phyloP scores from a whole-genome alignment of 2,329 filamentous ascomycete genomes.

The Sporothrix curviconia region DNA sequence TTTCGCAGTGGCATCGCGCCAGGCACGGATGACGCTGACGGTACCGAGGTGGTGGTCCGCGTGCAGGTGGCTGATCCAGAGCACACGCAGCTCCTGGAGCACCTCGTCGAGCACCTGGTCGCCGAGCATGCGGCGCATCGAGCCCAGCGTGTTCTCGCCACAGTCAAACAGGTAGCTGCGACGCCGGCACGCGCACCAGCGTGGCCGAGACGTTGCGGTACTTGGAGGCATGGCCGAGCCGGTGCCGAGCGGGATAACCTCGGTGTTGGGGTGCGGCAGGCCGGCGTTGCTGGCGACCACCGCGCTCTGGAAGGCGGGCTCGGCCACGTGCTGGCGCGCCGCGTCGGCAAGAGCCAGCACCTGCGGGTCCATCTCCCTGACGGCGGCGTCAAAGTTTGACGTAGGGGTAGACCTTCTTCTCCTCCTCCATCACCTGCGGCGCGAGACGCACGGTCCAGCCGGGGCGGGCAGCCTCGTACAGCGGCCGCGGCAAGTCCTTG shows the following conservation, averaged over 20 bases:
- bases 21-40: slow-evolving; percentile 72
- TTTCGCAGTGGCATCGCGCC: slow-evolving; percentile 53
- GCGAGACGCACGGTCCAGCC: slow-evolving; percentile 43
- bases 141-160: slow-evolving; percentile 87
- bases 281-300: slow-evolving; percentile 51
- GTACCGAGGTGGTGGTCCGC: slow-evolving; percentile 93
- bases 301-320: slow-evolving; percentile 40
- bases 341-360: slow-evolving; percentile 48
- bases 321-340: slow-evolving; percentile 37
- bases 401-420: slow-evolving; percentile 40
- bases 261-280: slow-evolving; percentile 47
- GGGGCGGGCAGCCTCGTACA: slow-evolving; percentile 35
- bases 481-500: neutral
- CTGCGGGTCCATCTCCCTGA: slow-evolving; percentile 31
- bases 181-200: slow-evolving; percentile 70
- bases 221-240: slow-evolving; percentile 82
- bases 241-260: slow-evolving; percentile 83
- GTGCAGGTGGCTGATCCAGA: slow-evolving; percentile 94
- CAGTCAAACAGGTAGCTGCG: slow-evolving; percentile 85
- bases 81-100: slow-evolving; percentile 67
- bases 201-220: slow-evolving; percentile 94
- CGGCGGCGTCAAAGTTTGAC: slow-evolving; percentile 42
- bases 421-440: slow-evolving; percentile 40
- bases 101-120: slow-evolving; percentile 60
- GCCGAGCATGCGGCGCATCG: slow-evolving; percentile 68